Conservation (phyloP, 2,329 filamentous ascomycete genomes). For the Colletotrichum melonis region DNA sequence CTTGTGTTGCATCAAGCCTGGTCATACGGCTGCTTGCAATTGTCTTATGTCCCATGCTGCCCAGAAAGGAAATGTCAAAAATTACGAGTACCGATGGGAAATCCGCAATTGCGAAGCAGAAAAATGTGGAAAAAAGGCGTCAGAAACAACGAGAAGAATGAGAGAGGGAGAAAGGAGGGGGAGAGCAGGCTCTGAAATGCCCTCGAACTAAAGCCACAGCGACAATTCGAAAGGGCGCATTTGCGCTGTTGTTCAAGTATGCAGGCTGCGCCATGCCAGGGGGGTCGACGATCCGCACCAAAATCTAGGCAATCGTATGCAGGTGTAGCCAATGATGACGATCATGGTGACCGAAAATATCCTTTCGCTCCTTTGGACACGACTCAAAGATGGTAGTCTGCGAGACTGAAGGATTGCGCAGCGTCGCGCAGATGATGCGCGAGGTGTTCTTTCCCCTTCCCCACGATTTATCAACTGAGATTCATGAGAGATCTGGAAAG, state of each 20-base stretch:
- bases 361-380: neutral
- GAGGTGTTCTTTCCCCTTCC: neutral
- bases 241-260: slow-evolving; percentile 18
- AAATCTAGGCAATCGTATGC: neutral
- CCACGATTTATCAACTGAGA: neutral
- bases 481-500: neutral
- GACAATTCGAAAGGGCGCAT: slow-evolving; percentile 16
- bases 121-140: neutral
- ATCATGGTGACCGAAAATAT: neutral
- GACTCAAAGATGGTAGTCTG: neutral
- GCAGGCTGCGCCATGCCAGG: slow-evolving; percentile 21
- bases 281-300: neutral
- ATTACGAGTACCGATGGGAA: neutral
- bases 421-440: slow-evolving; percentile 14
- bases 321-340: slow-evolving; percentile 10
- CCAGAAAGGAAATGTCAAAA: neutral
- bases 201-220: neutral
- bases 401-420: slow-evolving; percentile 5
- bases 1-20: neutral
- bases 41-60: slow-evolving; percentile 12
- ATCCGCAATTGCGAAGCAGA: slow-evolving; percentile 8
- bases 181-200: neutral
- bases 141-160: neutral
- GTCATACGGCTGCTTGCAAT: neutral
- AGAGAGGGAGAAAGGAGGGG: neutral